phyloP scores from a whole-genome alignment of 176 grass and related monocot genomes.

The Avena eriantha region DNA sequence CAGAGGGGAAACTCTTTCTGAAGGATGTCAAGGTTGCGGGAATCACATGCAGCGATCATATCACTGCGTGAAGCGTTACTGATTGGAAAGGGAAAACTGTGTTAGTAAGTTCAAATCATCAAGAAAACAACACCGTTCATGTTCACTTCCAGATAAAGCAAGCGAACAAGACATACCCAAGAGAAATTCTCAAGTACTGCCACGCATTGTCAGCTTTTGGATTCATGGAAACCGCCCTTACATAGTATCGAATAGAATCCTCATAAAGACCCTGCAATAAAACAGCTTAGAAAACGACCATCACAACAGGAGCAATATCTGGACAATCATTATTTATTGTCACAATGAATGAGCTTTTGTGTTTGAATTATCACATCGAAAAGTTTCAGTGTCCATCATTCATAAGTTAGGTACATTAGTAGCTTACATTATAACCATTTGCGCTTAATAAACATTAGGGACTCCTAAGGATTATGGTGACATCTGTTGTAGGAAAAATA shows the following conservation, averaged over 20 bases:
- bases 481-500: conserved; percentile 1
- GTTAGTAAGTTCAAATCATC: conserved; percentile 42
- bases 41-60: conserved; percentile 92
- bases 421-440: background rate
- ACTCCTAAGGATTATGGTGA: background rate
- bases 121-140: background rate
- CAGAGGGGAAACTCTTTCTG: conserved; percentile 96
- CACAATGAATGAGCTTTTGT: background rate
- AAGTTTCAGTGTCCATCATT: background rate
- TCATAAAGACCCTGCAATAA: conserved; percentile 79
- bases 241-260: conserved; percentile 93
- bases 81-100: conserved; percentile 27
- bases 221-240: conserved; percentile 91
- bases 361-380: background rate
- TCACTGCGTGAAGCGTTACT: conserved; percentile 84
- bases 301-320: conserved; percentile 18
- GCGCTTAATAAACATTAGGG: background rate
- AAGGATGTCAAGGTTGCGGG: conserved; percentile 85
- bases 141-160: conserved; percentile 23
- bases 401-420: background rate
- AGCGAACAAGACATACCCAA: conserved; percentile 52
- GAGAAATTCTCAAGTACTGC: conserved; percentile 90
- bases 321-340: background rate
- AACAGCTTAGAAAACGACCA: conserved; percentile 19
- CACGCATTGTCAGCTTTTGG: conserved; percentile 96